A percentile compares a stretch with the other conserved stretches of the same genome.
Evolutionary conservation across 192 early-diverging fungal species (phyloP).

Genomic region (Rhizoclosmatium sp.): DNA sequence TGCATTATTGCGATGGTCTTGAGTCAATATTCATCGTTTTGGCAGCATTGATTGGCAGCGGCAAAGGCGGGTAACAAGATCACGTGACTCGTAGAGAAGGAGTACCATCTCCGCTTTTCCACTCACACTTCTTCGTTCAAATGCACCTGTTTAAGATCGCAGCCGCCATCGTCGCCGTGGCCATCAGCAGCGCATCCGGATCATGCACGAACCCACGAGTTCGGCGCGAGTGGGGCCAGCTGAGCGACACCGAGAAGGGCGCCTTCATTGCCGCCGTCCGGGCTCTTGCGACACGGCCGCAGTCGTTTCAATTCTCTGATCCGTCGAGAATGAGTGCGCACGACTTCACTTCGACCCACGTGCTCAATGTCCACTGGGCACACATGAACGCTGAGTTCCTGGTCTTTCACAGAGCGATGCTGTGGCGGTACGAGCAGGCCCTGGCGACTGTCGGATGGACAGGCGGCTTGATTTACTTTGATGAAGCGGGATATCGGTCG

Average conservation of each 20-base stretch:
- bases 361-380: conserved; percentile 12
- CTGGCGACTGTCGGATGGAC: conserved; percentile 14
- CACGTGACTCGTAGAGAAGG: too few species aligned
- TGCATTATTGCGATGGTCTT: too few species aligned
- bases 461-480: conserved; percentile 15
- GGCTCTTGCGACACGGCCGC: conserved; percentile 14
- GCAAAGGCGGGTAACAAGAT: too few species aligned
- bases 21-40: too few species aligned
- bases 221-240: conserved; percentile 28
- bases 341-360: conserved; percentile 25
- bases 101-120: too few species aligned
- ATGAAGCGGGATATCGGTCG: conserved; percentile 1
- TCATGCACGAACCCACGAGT: conserved; percentile 21
- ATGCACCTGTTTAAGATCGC: too few species aligned
- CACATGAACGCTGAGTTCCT: conserved; percentile 22
- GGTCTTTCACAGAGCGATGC: conserved; percentile 29
- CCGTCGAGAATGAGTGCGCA: neutral
- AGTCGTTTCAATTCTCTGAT: neutral
- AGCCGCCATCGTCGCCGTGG: too few species aligned
- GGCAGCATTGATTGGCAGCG: too few species aligned
- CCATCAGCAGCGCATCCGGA: neutral
- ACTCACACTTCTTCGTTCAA: too few species aligned
- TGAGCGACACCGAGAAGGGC: conserved; percentile 2
- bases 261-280: conserved; percentile 17
- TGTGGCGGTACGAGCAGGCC: conserved; percentile 15